Conservation (phyloP, 2,329 filamentous ascomycete species). For the Basipetospora chlamydospora region DNA sequence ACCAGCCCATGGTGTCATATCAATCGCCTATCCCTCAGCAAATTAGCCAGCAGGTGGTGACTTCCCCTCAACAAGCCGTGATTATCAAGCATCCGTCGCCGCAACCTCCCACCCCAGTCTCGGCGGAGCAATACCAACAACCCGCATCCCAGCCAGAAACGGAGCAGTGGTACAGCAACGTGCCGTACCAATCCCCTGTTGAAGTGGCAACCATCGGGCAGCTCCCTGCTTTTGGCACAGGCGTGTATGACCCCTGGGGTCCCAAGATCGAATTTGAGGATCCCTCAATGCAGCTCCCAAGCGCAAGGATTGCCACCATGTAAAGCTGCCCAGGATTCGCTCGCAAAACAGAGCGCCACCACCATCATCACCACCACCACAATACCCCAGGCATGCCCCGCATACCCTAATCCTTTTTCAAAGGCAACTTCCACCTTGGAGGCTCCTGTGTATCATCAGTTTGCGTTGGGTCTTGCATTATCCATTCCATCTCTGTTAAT, state of each 20-base stretch:
- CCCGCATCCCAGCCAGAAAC: conserved; percentile 25
- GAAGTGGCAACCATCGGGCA: conserved; percentile 40
- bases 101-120: conserved; percentile 11
- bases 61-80: conserved; percentile 19
- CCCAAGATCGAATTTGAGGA: conserved; percentile 45
- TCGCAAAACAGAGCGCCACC: background rate
- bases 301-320: conserved; percentile 40
- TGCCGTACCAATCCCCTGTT: conserved; percentile 36
- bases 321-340: conserved; percentile 15
- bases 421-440: background rate
- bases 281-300: conserved; percentile 43
- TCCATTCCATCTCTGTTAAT: background rate
- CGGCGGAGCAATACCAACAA: conserved; percentile 20
- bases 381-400: background rate
- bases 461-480: background rate
- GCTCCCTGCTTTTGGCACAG: conserved; percentile 32
- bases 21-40: conserved; percentile 16
- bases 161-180: conserved; percentile 36
- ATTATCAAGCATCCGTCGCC: conserved; percentile 18
- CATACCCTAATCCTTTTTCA: background rate
- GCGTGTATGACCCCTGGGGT: conserved; percentile 37
- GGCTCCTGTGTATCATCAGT: background rate
- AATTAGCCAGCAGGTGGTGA: conserved; percentile 21
- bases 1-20: conserved; percentile 29
- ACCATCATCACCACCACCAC: background rate